Percentiles rank a stretch among this genome's conserved stretches.
Evolutionary conservation across 208 protist species (phyloP).

Genomic region (Entamoeba invadens): DNA sequence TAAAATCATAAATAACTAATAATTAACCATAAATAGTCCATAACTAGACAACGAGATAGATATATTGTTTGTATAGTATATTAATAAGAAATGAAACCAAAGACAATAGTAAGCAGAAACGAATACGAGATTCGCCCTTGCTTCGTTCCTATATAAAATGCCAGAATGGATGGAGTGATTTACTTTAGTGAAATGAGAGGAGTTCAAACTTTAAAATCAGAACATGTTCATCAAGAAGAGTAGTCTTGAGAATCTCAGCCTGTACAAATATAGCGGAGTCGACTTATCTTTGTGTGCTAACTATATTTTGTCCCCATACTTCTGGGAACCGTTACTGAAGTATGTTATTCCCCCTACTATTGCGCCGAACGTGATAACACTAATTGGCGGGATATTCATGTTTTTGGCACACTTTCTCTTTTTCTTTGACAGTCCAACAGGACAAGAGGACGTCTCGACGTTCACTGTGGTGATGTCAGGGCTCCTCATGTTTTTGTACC

Average conservation of each 20-base stretch:
- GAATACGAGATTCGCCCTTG: no score
- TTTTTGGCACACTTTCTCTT: not conserved
- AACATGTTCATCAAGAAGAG: not conserved
- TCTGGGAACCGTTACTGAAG: not conserved
- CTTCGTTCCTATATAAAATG: no score
- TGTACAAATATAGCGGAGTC: not conserved
- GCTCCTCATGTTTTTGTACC: not conserved
- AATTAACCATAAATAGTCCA: no score
- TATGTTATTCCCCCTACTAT: not conserved
- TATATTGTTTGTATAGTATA: no score
- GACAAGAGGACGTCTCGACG: not conserved
- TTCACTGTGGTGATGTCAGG: not conserved
- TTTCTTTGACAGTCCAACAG: not conserved
- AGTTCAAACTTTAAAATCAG: no score
- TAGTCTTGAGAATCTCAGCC: not conserved
- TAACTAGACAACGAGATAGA: no score
- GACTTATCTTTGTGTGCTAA: not conserved
- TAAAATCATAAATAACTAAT: no score
- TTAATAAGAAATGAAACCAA: no score
- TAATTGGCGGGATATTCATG: not conserved
- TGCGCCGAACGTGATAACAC: constrained; percentile 8
- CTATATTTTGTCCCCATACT: not conserved
- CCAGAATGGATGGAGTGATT: no score
- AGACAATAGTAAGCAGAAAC: no score
- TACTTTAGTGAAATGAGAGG: no score